A percentile compares a stretch with the other conserved stretches of the same genome.
Conservation (phyloP, 257 asterid species). For the Scutellaria galericulata region DNA sequence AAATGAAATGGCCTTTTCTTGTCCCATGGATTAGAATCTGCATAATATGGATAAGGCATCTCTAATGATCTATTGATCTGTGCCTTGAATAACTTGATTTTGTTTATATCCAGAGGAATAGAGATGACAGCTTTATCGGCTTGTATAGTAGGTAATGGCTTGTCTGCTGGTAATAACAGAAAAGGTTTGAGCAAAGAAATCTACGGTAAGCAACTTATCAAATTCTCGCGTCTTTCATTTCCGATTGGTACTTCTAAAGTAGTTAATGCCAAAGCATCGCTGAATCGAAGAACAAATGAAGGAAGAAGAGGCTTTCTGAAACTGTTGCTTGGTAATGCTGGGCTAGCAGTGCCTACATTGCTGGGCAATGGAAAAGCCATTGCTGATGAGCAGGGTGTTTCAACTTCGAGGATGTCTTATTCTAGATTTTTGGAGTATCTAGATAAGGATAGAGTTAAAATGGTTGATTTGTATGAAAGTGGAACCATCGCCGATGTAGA, state of each 20-base stretch:
- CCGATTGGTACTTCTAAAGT: slow-evolving; percentile 45
- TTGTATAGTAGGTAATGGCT: slow-evolving; percentile 67
- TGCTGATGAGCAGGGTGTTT: slow-evolving; percentile 87
- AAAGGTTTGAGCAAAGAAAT: slow-evolving; percentile 56
- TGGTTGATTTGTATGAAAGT: slow-evolving; percentile 84
- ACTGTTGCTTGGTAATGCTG: slow-evolving; percentile 71
- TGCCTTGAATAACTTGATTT: neutral
- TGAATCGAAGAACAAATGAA: slow-evolving; percentile 46
- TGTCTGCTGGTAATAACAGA: slow-evolving; percentile 43
- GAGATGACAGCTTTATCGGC: slow-evolving; percentile 81
- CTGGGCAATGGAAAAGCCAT: slow-evolving; percentile 66
- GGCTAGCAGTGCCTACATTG: slow-evolving; percentile 62
- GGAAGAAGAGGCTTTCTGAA: slow-evolving; percentile 78
- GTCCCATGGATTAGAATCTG: neutral
- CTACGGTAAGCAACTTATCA: slow-evolving; percentile 54
- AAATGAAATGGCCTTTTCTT: neutral
- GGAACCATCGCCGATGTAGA: slow-evolving; percentile 94
- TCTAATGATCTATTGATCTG: neutral
- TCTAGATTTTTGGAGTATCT: slow-evolving; percentile 91
- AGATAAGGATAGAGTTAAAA: slow-evolving; percentile 80
- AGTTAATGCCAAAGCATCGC: slow-evolving; percentile 50
- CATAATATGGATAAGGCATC: neutral
- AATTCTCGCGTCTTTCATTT: slow-evolving; percentile 55
- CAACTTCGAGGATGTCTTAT: slow-evolving; percentile 92
- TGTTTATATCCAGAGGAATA: slow-evolving; percentile 30